Percentiles rank a stretch among this genome's conserved stretches.
Conservation (phyloP, 257 asterid genomes). For the Apocynum venetum region DNA sequence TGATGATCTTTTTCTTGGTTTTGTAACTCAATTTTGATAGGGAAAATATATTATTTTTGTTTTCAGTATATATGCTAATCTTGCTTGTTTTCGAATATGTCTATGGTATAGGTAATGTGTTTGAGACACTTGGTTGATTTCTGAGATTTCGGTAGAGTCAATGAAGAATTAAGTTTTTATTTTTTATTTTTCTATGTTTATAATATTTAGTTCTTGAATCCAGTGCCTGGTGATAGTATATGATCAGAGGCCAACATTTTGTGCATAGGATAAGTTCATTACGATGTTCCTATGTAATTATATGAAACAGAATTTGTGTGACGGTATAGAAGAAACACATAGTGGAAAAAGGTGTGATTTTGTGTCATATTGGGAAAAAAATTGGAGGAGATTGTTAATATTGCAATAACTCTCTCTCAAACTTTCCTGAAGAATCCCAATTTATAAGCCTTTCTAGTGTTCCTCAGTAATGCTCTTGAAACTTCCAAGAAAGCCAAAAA, state of each 20-base stretch:
- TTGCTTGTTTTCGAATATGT: neutral
- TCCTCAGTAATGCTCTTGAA: no score
- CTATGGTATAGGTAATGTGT: neutral
- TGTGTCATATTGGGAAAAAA: neutral
- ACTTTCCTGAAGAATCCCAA: no score
- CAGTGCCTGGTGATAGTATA: neutral
- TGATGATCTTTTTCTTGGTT: neutral
- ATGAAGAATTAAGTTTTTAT: neutral
- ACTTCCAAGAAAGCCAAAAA: no score
- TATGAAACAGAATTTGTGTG: neutral
- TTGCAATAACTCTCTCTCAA: no score
- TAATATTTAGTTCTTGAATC: neutral
- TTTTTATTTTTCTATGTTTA: no score
- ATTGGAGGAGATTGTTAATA: neutral
- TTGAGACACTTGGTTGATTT: neutral
- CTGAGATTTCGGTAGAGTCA: neutral
- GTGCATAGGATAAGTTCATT: neutral
- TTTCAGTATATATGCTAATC: neutral
- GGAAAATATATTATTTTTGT: neutral
- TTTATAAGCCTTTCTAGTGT: no score
- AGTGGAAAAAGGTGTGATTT: neutral
- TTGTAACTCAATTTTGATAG: neutral
- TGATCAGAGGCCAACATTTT: neutral
- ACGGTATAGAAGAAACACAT: neutral
- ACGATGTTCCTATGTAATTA: neutral